These are phyloP conservation scores for Globisporangium viniferum DNA, from an alignment of 352 stramenopile genomes.

Conservation along the genomic window DNA sequence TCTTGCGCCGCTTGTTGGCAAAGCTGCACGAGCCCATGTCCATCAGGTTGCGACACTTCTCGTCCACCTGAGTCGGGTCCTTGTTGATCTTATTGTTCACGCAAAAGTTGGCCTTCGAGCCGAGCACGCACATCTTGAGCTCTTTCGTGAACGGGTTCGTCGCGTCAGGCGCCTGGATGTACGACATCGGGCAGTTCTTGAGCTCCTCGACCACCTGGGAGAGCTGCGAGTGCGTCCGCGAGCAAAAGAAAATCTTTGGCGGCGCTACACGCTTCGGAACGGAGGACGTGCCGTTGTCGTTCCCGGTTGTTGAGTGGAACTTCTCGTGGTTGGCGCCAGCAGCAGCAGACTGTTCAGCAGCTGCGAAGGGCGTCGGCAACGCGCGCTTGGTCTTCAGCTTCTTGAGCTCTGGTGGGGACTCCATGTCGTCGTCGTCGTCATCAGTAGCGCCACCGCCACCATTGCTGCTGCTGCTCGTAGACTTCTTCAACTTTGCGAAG, in stretches of 20 bases:
- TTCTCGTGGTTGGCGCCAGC: constrained; percentile 5
- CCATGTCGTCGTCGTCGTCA: constrained; percentile 2
- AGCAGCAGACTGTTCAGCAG: neutral
- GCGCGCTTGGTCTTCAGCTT: constrained; percentile 20
- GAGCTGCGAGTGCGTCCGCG: constrained; percentile 85
- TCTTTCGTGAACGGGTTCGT: constrained; percentile 31
- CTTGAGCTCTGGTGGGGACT: constrained; percentile 5
- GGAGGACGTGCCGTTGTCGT: neutral
- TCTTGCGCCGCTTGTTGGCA: constrained; percentile 51
- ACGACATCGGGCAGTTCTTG: constrained; percentile 68
- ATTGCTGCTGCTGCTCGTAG: neutral
- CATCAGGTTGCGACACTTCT: constrained; percentile 67
- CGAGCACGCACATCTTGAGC: constrained; percentile 79
- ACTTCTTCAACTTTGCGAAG: neutral
- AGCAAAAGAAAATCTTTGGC: constrained; percentile 84
- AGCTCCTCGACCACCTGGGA: constrained; percentile 80
- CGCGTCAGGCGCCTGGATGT: constrained; percentile 40
- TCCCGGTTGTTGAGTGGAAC: constrained; percentile 21
- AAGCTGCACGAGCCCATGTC: constrained; percentile 55
- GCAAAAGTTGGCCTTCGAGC: constrained; percentile 78
- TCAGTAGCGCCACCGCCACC: neutral
- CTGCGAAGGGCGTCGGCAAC: constrained; percentile 27
- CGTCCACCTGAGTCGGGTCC: constrained; percentile 55
- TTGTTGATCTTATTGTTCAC: constrained; percentile 73
- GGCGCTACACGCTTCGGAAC: constrained; percentile 26